A percentile compares a stretch with the other conserved stretches of the same genome.
These are phyloP conservation scores for Skeletonema tropicum DNA, from an alignment of 108 stramenopile species.

Conservation along the genomic window DNA sequence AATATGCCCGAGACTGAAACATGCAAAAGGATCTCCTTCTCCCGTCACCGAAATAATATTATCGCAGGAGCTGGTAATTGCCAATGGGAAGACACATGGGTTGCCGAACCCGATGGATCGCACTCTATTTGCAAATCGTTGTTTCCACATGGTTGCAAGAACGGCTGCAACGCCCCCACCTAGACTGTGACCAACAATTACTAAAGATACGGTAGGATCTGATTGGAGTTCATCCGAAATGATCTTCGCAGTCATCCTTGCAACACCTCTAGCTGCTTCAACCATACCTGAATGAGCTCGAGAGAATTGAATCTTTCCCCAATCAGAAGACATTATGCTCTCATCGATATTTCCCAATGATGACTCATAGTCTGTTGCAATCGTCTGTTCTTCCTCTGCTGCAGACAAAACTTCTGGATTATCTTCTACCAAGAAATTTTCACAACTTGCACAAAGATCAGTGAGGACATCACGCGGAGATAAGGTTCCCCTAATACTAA, in stretches of 20 bases:
- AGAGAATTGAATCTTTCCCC: neutral
- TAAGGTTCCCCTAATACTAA: slow-evolving; percentile 70
- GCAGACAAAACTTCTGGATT: slow-evolving; percentile 9
- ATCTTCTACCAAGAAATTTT: slow-evolving; percentile 60
- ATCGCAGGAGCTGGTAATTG: slow-evolving; percentile 7
- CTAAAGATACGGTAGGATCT: slow-evolving; percentile 56
- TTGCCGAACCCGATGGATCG: slow-evolving; percentile 38
- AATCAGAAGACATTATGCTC: neutral
- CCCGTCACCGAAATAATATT: slow-evolving; percentile 59
- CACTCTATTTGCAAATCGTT: slow-evolving; percentile 37
- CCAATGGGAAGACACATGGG: slow-evolving; percentile 42
- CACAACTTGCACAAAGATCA: slow-evolving; percentile 66
- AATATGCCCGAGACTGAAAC: slow-evolving; percentile 69
- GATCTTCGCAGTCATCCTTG: slow-evolving; percentile 45
- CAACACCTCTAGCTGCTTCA: slow-evolving; percentile 56
- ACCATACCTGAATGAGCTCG: slow-evolving; percentile 82
- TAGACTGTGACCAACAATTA: slow-evolving; percentile 73
- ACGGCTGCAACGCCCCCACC: slow-evolving; percentile 75
- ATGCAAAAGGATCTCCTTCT: slow-evolving; percentile 82
- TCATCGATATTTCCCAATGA: slow-evolving; percentile 5
- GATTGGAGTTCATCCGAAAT: slow-evolving; percentile 53
- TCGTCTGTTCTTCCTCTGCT: slow-evolving; percentile 19
- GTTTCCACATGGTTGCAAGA: slow-evolving; percentile 63
- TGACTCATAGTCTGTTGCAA: neutral
- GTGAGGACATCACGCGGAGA: slow-evolving; percentile 74